Base-by-base conservation (phyloP, 129 eudicot species). In the Centaurea solstitialis region DNA sequence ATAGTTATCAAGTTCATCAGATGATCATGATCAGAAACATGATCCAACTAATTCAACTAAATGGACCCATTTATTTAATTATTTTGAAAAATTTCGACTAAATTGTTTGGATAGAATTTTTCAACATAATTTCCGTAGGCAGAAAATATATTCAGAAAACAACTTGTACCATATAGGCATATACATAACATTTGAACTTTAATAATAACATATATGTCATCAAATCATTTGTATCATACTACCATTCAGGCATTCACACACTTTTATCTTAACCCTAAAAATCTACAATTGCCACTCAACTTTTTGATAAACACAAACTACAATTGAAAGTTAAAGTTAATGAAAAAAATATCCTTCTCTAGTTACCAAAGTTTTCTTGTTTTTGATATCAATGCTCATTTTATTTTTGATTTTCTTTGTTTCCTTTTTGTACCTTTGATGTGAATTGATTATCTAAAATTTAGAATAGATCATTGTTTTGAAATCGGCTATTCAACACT, bases 1-100 rank as follows among this genome's bases (percentile, higher is more conserved):
- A 37, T 67, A 13, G 24, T 65, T 62, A 77, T 65, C 38, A 13
- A 64, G 17, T 39, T 4, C n/a, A 66, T 40, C 11, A 18, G 24
- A 62, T 38, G 73, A 20, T 47, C 40, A 53, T 79, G 59, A 70
- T 50, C 5, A 21, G 76, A 79, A 79, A 38, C 43, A 15, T 23
- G 23, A 21, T 57, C 41, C 23, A 22, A 77, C 81, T 47, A 70
- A 53, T 47, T 50, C 17, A 39, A 40, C n/a, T 28, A 62, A 59
- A 21, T 72, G 65, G 28, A 38, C 62, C 43, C 68, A 71, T 70
- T 4, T 37, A 61, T 23, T 17, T 72, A 71, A 53, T 4, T 37
- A 61, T 23, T 17, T 72, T 71, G 45, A 38, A 18, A 23, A 6
- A 37, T 61, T 33, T 12, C 30, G 24, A 40, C 23, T 23, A 72